Evolutionary conservation across 139 green algal species (phyloP).

Genomic region (Chlamydomonas applanata): DNA sequence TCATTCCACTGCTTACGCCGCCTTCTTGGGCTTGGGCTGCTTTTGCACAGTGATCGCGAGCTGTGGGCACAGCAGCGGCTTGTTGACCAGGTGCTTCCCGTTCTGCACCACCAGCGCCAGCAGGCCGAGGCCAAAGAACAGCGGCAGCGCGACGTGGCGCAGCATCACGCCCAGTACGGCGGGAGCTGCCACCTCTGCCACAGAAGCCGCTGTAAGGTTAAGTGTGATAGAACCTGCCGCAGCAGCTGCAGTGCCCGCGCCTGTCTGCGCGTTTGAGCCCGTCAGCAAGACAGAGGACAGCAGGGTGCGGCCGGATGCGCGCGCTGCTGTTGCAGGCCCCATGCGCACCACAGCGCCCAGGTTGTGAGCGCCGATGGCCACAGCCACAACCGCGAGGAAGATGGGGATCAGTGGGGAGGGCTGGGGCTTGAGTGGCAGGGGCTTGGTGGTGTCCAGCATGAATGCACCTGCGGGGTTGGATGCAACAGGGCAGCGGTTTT

Average conservation of each 20-base stretch:
- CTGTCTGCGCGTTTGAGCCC: not conserved
- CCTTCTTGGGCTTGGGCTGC: slow-evolving; percentile 8
- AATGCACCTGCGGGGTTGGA: slow-evolving; percentile 2
- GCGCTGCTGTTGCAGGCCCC: not conserved
- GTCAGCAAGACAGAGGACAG: not conserved
- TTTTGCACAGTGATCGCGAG: slow-evolving; percentile 50
- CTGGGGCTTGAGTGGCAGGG: slow-evolving; percentile 30
- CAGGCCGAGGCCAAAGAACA: slow-evolving; percentile 46
- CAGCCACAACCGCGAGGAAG: slow-evolving; percentile 12
- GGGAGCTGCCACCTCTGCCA: slow-evolving; percentile 5
- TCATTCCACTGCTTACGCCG: too few species aligned
- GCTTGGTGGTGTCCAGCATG: slow-evolving; percentile 6
- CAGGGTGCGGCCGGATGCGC: not conserved
- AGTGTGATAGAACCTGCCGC: too few species aligned
- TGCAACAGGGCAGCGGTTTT: too few species aligned
- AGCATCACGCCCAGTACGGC: slow-evolving; percentile 15
- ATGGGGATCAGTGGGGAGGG: slow-evolving; percentile 44
- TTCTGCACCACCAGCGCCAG: slow-evolving; percentile 53
- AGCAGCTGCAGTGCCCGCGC: not conserved
- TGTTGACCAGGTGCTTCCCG: slow-evolving; percentile 63
- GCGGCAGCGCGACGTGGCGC: slow-evolving; percentile 47
- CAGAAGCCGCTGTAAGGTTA: not conserved
- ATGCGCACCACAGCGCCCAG: not conserved
- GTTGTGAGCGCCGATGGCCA: slow-evolving; percentile 17
- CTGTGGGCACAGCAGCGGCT: slow-evolving; percentile 67